Evolutionary conservation across 768 basidiomycete genomes (phyloP), one percentile per base, ranked within the genome.

Genomic region (Suillus variegatus): DNA sequence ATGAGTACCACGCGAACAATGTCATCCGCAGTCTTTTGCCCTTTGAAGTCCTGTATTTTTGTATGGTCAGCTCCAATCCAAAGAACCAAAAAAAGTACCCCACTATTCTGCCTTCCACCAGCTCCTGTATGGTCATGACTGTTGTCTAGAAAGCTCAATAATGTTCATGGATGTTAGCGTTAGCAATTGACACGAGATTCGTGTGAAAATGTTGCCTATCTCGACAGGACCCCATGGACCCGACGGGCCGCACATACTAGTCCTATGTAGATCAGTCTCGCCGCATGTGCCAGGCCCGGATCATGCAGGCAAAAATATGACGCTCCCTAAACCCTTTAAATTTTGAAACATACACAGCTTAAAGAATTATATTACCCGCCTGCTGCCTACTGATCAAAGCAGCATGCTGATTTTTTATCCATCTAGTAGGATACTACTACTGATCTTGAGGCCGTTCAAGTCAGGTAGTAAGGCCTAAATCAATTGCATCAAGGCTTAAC

Each of bases 51-150:
- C 75, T 76, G 61, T 16, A 56, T 22, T 22, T 5, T 1, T 20
- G 40, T 9, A 16, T 36, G 32, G 56, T 76, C 65, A 40, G 58
- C 5, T 18, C 10, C 1, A 1, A 62, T 6, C 54, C 4, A 38
- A 6, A 3, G 1, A 20, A 57, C 38, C 1, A 10, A 1, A n/a
- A 10, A 32, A 32, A 14, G 12, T 57, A 43, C 3, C 75, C 56
- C 25, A 73, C 75, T 10, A 76, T 76, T 69, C 68, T 76, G 20
- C 76, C 75, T 46, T 76, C 75, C 63, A 76, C 12, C 51, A 75
- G 62, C 44, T 71, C 68, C n/a, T 67, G 69, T 51, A 78, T 56
- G 4, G 68, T 57, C 75, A 76, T 76, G 67, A 54, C 69, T 62
- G 14, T 61, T 40, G n/a, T 36, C 20, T 32, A 46, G 41, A 49